Evolutionary conservation across 73 alveolate species (phyloP), one percentile per base, ranked within the genome.

Genomic region (Symbiodinium pilosum): DNA sequence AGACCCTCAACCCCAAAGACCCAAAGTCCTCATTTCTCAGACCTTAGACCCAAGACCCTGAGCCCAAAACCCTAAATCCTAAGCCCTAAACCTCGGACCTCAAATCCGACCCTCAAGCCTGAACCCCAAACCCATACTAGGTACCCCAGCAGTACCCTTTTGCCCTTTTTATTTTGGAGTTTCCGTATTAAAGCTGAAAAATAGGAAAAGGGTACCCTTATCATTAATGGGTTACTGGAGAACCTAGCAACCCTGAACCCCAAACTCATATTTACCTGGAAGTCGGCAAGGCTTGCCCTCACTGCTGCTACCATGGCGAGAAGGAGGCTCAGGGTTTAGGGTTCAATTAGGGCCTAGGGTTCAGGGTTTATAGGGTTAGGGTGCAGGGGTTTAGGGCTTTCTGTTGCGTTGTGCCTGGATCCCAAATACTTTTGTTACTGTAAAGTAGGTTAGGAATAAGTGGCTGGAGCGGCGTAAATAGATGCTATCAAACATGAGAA

Each of bases 221-320:
- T 6, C 0, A 2, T 2, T n/a, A 2, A 7, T 84, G 0, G 30
- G 73, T 7, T 42, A 39, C 41, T 34, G 24, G 21, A 34, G 0
- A 1, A 18, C 52, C 20, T 21, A 5, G 32, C 34, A 39, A 36
- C 38, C 34, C 41, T 1, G 12, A 34, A 41, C 34, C 30, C 51
- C 4, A 16, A 44, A 7, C 42, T 8, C 43, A 34, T 3, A 38
- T 38, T 20, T 18, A 11, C 28, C 21, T 6, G 1, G 32, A 24
- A 64, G 77, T 2, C 18, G 16, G 14, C 77, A 3, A 91, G 96
- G 96, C 96, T n/a, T 91, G 96, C 77, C 96, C 96, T 20, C 96
- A 91, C 54, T 91, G 96, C 75, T 91, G 96, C 96, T 91, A 91
- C 77, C 96, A 91, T 52, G 96, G 87, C 3, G 96, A 91, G 96